Percentiles rank a stretch among this genome's conserved stretches.
Evolutionary conservation across 768 basidiomycete genomes (phyloP).

Genomic region (Ramaria sp.): DNA sequence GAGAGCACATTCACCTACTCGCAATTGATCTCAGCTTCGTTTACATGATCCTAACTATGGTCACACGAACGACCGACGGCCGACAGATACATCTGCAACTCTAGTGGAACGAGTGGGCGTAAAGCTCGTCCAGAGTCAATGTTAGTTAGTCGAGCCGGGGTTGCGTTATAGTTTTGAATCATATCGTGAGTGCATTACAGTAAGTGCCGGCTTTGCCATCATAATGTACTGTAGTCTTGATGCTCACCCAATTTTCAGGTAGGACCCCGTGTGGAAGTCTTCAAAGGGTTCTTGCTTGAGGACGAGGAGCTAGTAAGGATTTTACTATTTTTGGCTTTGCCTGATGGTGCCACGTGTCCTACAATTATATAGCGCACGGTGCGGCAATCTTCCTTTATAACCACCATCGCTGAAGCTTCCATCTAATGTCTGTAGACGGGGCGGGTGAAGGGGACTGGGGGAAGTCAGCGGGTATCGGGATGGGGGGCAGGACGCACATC

Average conservation of each 20-base stretch:
- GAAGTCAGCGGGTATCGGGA: too few species aligned
- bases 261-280: conserved; percentile 86
- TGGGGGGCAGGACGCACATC: conserved; percentile 46
- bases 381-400: too few species aligned
- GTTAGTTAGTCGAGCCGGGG: conserved; percentile 66
- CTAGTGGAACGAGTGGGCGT: conserved; percentile 1
- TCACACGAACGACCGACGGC: background rate
- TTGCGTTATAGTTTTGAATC: conserved; percentile 93
- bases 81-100: conserved; percentile 32
- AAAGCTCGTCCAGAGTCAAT: conserved; percentile 77
- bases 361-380: too few species aligned
- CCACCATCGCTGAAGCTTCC: too few species aligned
- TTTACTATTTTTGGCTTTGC: conserved; percentile 90
- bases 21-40: conserved; percentile 31
- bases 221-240: too few species aligned
- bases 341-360: conserved; percentile 96
- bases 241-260: conserved; percentile 36
- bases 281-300: conserved; percentile 64
- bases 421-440: conserved; percentile 67
- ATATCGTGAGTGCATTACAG: conserved; percentile 57
- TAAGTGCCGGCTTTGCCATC: background rate
- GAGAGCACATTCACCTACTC: conserved; percentile 45
- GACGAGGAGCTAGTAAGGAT: conserved; percentile 80
- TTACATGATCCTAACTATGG: conserved; percentile 31
- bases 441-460: conserved; percentile 25